Evolutionary conservation across 2,329 filamentous ascomycete genomes (phyloP), one percentile per base, ranked within the genome.

Genomic region (Penicillium psychrosexuale): DNA sequence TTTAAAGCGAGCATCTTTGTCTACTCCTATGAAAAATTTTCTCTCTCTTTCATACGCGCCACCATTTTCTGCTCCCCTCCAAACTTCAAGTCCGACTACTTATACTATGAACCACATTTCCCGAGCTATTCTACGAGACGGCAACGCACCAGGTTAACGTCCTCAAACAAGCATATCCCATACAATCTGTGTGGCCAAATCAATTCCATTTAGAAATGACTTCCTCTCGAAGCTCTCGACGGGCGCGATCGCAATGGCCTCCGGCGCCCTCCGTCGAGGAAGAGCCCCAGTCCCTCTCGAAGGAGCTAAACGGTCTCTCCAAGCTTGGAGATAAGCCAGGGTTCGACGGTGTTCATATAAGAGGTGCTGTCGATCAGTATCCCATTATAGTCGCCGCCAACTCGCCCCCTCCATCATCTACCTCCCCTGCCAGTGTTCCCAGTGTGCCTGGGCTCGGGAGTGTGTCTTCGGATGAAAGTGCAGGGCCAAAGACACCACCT

Each of bases 211-310:
- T 49, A 30, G 33, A 55, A 28, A 69, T 69, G 65, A 56, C 60
- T 45, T 57, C 60, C 55, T 60, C 49, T 60, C 61, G 59, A 30
- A 47, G 37, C 55, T 12, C 57, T 40, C 51, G 51, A 44, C 27
- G 34, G 17, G 62, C 66, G 52, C 64, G 67, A 56, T 61, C 66
- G 40, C 67, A 61, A 46, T 75, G 71, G 72, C 76, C 77, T 33
- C 77, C 77, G 19, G 69, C 69, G 51, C 76, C 77, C 27, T 72
- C 61, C 47, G 77, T 77, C 50, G 77, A 79, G 59, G 76, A 78
- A 54, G 76, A 77, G 60, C 58, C 63, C n/a, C 64, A 67, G 33
- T 72, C 76, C 30, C 67, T 78, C 27, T 69, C 73, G 17, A 72
- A 71, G 57, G 76, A 79, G 60, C 49, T 75, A 12, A 55, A 69